Base-by-base conservation (phyloP, 2,329 filamentous ascomycete species). In the Colletotrichum agaves region DNA sequence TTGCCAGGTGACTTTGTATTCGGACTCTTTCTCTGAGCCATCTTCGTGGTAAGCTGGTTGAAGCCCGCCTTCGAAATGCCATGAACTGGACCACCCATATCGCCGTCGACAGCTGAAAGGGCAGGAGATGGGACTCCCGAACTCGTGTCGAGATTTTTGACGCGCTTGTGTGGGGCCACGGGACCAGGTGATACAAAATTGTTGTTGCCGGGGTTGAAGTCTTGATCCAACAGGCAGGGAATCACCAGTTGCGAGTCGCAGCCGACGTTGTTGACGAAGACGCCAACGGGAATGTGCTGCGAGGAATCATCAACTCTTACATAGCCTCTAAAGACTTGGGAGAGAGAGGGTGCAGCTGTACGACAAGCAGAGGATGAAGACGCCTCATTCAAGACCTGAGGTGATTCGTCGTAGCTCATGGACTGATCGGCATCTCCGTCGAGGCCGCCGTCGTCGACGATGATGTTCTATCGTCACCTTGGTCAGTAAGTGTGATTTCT, bases 391-490 rank as follows among this genome's bases (percentile, higher is more conserved):
- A 8, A 33, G 11, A 52, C 33, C 33, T 35, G 13, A 8, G 31
- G 13, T n/a, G 17, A 13, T 6, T 33, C 35, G 3, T n/a, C n/a
- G 17, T 31, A 2, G 71, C 71, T 33, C 73, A 73, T n/a, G 73
- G 73, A 6, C 46, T 65, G 11, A 71, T 73, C 57, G 73, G 43
- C 52, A 50, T 65, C 47, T 55, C 65, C 65, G 2, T 53, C n/a
- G 12, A 68, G 11, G 11, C 65, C 65, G 11, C 65, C 65, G 13
- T 68, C 65, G 15, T 68, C 65, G 47, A 68, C 65, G 49, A 68
- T 53, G 47, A 68, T 31, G 23, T 57, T 44, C 61, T 68, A n/a
- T 47, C 41, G 55, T 13, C 21, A 13, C 23, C 13, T 4, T 55
- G 19, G 53, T 68, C 33, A 68, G 65, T 53, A 12, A 52, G 21